phyloP scores from a whole-genome alignment of 805 yeast species.

The Lachancea thermotolerans region DNA sequence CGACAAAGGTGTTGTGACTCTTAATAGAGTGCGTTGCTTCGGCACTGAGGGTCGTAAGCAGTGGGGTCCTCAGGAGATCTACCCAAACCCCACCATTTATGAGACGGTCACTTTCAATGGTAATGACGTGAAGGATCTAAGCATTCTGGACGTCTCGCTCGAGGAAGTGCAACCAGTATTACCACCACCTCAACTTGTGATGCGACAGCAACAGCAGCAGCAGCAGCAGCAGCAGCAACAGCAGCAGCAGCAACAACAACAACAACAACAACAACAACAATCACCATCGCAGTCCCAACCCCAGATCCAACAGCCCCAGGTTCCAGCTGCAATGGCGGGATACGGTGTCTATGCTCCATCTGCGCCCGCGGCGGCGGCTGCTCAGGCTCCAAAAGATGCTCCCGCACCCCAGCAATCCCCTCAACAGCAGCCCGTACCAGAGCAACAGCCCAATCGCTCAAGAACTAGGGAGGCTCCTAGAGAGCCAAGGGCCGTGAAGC shows the following conservation, averaged over 20 bases:
- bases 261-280: slow-evolving; percentile 16
- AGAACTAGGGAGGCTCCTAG: slow-evolving; percentile 1
- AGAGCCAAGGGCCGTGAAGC: background rate
- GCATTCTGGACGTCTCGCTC: slow-evolving; percentile 67
- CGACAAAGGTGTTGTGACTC: slow-evolving; percentile 81
- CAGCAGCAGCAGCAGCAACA: slow-evolving; percentile 7
- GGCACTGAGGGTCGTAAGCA: slow-evolving; percentile 88
- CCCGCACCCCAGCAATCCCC: background rate
- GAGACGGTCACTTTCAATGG: slow-evolving; percentile 84
- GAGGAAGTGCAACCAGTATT: slow-evolving; percentile 55
- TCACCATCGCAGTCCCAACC: slow-evolving; percentile 11
- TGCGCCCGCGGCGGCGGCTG: slow-evolving; percentile 1
- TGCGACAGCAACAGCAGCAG: slow-evolving; percentile 12
- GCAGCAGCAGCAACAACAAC: slow-evolving; percentile 9
- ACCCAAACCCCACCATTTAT: slow-evolving; percentile 60
- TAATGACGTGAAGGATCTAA: slow-evolving; percentile 82
- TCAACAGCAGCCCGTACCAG: background rate
- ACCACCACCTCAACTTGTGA: slow-evolving; percentile 22
- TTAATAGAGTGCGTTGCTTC: slow-evolving; percentile 68
- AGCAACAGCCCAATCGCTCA: background rate
- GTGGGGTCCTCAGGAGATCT: slow-evolving; percentile 64
- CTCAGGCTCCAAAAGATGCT: background rate
- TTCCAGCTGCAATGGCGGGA: slow-evolving; percentile 33
- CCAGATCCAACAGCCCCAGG: slow-evolving; percentile 8
- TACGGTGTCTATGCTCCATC: slow-evolving; percentile 30